phyloP scores from a whole-genome alignment of 495 filamentous ascomycete genomes.

The Podospora comata region DNA sequence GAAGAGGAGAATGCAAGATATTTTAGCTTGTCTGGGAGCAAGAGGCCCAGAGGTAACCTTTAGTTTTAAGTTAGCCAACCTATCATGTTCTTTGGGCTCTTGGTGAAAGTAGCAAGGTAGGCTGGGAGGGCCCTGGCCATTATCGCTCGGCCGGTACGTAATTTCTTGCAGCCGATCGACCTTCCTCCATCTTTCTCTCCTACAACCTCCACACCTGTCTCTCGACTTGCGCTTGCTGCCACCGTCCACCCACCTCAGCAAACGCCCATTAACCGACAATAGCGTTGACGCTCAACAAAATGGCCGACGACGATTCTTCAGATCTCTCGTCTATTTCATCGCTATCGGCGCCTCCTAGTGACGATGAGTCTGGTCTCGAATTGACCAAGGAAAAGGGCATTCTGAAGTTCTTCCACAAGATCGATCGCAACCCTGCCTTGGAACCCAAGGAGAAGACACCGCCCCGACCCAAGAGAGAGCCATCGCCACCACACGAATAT shows the following conservation, averaged over 20 bases:
- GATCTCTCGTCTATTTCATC: slow-evolving; percentile 55
- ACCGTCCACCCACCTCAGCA: slow-evolving; percentile 9
- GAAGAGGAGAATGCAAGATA: slow-evolving; percentile 13
- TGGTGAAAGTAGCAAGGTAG: slow-evolving; percentile 11
- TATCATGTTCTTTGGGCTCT: slow-evolving; percentile 29
- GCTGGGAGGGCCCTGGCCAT: slow-evolving; percentile 27
- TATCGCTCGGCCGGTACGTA: slow-evolving; percentile 34
- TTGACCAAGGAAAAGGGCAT: slow-evolving; percentile 51
- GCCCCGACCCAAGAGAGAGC: slow-evolving; percentile 68
- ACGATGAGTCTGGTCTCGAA: slow-evolving; percentile 50
- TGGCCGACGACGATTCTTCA: slow-evolving; percentile 54
- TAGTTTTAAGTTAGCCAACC: slow-evolving; percentile 22
- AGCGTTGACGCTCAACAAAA: slow-evolving; percentile 25
- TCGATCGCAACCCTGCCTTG: slow-evolving; percentile 38
- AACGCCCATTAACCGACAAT: slow-evolving; percentile 19
- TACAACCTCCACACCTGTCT: slow-evolving; percentile 22
- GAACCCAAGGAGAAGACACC: slow-evolving; percentile 52
- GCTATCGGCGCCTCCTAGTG: slow-evolving; percentile 51
- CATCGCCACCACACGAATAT: slow-evolving; percentile 85
- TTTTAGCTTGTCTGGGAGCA: slow-evolving; percentile 10
- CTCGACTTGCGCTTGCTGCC: slow-evolving; percentile 4
- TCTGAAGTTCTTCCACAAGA: slow-evolving; percentile 56
- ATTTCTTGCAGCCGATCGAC: slow-evolving; percentile 36
- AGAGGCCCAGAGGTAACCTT: slow-evolving; percentile 11
- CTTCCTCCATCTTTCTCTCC: slow-evolving; percentile 28